A percentile compares a stretch with the other conserved stretches of the same genome.
phyloP scores from a whole-genome alignment of 2,329 filamentous ascomycete species.

The Epichloe festucae region DNA sequence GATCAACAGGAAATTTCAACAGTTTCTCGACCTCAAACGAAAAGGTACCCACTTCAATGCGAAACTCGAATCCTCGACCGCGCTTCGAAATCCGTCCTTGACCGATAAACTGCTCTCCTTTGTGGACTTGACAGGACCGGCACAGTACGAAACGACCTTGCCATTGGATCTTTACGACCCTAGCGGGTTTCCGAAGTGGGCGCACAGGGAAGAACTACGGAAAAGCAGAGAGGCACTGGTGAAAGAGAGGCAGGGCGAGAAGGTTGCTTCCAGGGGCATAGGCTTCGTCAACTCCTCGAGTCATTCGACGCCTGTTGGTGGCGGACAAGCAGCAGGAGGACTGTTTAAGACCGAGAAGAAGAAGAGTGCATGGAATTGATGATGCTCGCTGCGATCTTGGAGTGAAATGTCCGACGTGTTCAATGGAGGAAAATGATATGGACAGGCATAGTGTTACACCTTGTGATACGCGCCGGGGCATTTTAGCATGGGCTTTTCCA shows the following conservation, averaged over 20 bases:
- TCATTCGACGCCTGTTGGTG: constrained; percentile 8
- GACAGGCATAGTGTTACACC: neutral
- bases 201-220: constrained; percentile 36
- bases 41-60: constrained; percentile 68
- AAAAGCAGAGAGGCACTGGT: constrained; percentile 32
- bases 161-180: constrained; percentile 45
- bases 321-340: constrained; percentile 9
- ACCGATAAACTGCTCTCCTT: constrained; percentile 62
- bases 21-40: constrained; percentile 66
- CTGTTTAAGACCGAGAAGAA: constrained; percentile 19
- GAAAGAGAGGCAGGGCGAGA: constrained; percentile 32
- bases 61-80: constrained; percentile 51
- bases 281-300: constrained; percentile 33
- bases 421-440: neutral
- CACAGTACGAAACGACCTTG: constrained; percentile 55
- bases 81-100: constrained; percentile 59
- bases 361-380: constrained; percentile 21
- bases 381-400: no score
- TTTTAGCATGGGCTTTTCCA: neutral
- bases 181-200: constrained; percentile 38
- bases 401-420: neutral
- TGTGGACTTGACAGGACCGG: constrained; percentile 34
- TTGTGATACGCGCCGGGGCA: neutral
- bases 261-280: constrained; percentile 27
- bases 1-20: constrained; percentile 54